A percentile compares a stretch with the other conserved stretches of the same genome.
Evolutionary conservation across 225 moss, liverwort and hornwort genomes (phyloP).

Genomic region (Rhytidiadelphus loreus): DNA sequence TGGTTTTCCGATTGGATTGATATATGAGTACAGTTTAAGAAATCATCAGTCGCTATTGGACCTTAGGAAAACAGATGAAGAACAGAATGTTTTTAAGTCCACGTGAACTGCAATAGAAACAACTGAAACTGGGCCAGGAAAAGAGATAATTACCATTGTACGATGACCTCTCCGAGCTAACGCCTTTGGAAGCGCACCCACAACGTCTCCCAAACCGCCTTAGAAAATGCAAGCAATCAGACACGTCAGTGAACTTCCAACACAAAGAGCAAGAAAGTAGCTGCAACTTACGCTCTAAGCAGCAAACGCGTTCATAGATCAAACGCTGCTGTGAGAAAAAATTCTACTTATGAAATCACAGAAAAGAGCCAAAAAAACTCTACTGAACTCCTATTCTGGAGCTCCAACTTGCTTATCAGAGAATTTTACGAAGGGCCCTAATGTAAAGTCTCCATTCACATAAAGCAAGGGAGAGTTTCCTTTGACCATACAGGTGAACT

Average conservation of each 20-base stretch:
- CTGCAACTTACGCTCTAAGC: background rate
- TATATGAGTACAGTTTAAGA: background rate
- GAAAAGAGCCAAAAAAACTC: background rate
- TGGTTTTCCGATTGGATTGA: background rate
- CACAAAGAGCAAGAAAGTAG: background rate
- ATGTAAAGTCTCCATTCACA: background rate
- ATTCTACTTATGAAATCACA: background rate
- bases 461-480: background rate
- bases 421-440: background rate
- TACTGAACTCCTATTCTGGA: background rate
- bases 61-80: background rate
- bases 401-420: background rate
- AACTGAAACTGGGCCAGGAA: background rate
- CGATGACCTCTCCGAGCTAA: constrained; percentile 81
- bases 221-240: constrained; percentile 2
- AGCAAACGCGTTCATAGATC: background rate
- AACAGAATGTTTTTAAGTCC: background rate
- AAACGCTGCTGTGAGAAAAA: background rate
- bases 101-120: background rate
- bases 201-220: constrained; percentile 91
- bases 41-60: background rate
- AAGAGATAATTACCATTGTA: constrained; percentile 45
- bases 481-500: background rate
- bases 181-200: constrained; percentile 81
- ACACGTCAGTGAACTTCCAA: background rate